A percentile compares a stretch with the other conserved stretches of the same genome.
Evolutionary conservation across 2,329 filamentous ascomycete species (phyloP).

Genomic region (Neodidymelliopsis sp.): DNA sequence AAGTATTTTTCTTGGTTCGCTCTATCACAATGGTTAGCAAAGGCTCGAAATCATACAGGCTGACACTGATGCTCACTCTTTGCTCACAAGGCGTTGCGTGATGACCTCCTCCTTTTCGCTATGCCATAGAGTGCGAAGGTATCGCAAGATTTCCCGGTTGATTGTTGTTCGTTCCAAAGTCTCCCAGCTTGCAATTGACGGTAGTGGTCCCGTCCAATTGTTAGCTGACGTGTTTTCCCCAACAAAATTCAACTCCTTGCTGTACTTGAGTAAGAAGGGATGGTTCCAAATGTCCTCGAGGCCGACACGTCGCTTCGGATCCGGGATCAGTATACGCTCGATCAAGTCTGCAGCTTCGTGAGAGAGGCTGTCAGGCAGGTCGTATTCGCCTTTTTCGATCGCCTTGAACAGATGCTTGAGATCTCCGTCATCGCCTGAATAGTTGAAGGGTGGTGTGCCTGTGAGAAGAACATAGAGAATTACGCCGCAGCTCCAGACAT

Average conservation of each 20-base stretch:
- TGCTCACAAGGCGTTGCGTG: slow-evolving; percentile 67
- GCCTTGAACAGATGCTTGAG: slow-evolving; percentile 69
- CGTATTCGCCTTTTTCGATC: slow-evolving; percentile 59
- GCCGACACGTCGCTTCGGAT: slow-evolving; percentile 79
- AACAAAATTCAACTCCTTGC: slow-evolving; percentile 71
- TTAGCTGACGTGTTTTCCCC: slow-evolving; percentile 62
- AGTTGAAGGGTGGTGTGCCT: slow-evolving; percentile 80
- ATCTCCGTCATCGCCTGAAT: slow-evolving; percentile 57
- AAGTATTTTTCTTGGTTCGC: slow-evolving; percentile 92
- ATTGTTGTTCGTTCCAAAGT: slow-evolving; percentile 71
- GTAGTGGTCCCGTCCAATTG: slow-evolving; percentile 61
- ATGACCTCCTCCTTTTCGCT: slow-evolving; percentile 77
- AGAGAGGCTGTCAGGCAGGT: slow-evolving; percentile 61
- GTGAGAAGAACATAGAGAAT: slow-evolving; percentile 86
- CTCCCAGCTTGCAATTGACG: slow-evolving; percentile 68
- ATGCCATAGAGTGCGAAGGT: slow-evolving; percentile 91
- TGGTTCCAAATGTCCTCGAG: slow-evolving; percentile 87
- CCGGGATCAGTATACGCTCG: slow-evolving; percentile 76
- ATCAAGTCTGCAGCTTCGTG: slow-evolving; percentile 80
- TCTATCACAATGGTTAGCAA: slow-evolving; percentile 54
- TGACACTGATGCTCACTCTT: slow-evolving; percentile 46
- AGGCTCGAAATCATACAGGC: background rate
- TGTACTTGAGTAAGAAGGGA: slow-evolving; percentile 84
- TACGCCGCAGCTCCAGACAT: slow-evolving; percentile 87
- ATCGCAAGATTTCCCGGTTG: slow-evolving; percentile 81